Evolutionary conservation across 768 basidiomycete species (phyloP), one percentile per base, ranked within the genome.

Genomic region (Holtermannia corniformis): DNA sequence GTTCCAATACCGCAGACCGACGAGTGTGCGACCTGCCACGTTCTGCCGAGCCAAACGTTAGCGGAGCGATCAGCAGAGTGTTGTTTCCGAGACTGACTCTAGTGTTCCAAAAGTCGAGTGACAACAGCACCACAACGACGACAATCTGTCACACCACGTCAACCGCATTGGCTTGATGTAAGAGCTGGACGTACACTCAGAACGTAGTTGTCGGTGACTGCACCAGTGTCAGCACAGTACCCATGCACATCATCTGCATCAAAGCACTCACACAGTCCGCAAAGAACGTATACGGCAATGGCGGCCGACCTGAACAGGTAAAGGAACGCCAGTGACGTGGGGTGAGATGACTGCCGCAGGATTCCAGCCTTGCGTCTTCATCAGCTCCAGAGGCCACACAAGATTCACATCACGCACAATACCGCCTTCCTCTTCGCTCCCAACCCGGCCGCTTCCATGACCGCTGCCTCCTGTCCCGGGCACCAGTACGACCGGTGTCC

Each of bases 71-170:
- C 43, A 44, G 10, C 22, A 23, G 16, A 10, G 5, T 25, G 46
- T 19, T 21, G 4, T 19, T n/a, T n/a, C n/a, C 45, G 55, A 44
- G n/a, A 72, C 81, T 55, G 65, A 90, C 88, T 70, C 91, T 77
- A 60, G 88, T 90, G 63, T 93, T 96, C 95, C 93, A 99, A 72
- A 99, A 99, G 74, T 99, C 95, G 81, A 93, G 85, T 0, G 92
- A 86, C 22, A 99, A 80, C 14, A 99, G 77, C 1, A 96, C 83
- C 20, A 97, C 95, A 0, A 97, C 93, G 7, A 81, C 73, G 3
- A 99, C 92, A 22, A 91, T 93, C 82, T 84, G 63, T 21, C 24
- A 58, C 25, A 44, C 27, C 14, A 26, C 12, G 45, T 61, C 42
- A 53, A 57, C 45, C n/a, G 48, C 4, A 46, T 4, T n/a, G n/a